Evolutionary conservation across 2,329 filamentous ascomycete species (phyloP), one percentile per base, ranked within the genome.

Genomic region (Drechslera avenae): DNA sequence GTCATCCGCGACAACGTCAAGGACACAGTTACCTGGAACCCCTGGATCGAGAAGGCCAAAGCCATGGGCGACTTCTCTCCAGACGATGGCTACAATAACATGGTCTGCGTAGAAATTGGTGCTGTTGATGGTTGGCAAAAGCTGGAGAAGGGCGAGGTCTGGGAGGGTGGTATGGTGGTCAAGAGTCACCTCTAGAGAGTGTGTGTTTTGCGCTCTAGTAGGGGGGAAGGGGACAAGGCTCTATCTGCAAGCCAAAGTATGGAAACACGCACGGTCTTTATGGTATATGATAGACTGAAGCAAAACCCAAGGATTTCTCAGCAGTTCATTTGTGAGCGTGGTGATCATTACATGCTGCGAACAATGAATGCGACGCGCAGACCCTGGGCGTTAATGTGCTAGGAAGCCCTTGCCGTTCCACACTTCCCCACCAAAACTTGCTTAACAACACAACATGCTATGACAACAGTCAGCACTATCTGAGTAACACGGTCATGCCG

Each of bases 11-110:
- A 97, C 75, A 92, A 91, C 60, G 81, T 99, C 60, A 83, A 84
- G 56, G 90, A 97, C 62, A 86, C 94, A 13, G 93, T 97, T 1
- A 89, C 97, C 23, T 99, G 94, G 94, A 99, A 99, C 76, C 94
- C 94, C 1, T 97, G 93, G 91, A 81, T 82, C 33, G 90, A 92
- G 57, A 96, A 95, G 79, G 86, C 90, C 1, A 84, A 86, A 63
- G 82, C 82, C 4, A 96, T 96, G 77, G 86, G 79, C 44, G 94
- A 99, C 74, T 97, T 97, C 72, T 83, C 83, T 51, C 94, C 94
- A 41, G 89, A 95, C 69, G 89, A 92, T 46, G 94, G 89, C 31
- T 97, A 88, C 80, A 90, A 90, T 80, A 85, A 91, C 52, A 97
- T 97, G 90, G 79, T 99, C 35, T 97, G 94, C 71, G 84, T 97